These are phyloP conservation scores for Ogataea pini DNA, from an alignment of 805 yeast species.

Conservation along the genomic window DNA sequence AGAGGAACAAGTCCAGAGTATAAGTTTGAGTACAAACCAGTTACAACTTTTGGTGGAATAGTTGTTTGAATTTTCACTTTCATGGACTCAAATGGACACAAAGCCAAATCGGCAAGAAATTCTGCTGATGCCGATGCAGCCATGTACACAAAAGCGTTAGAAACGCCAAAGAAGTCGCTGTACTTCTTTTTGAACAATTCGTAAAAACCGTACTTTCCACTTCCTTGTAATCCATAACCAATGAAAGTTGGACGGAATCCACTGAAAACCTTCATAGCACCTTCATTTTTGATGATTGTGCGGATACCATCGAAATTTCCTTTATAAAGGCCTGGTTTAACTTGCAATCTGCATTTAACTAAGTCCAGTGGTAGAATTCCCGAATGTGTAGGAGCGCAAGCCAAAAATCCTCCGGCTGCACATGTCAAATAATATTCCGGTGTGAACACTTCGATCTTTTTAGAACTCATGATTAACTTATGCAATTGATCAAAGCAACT, in stretches of 20 bases:
- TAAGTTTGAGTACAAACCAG: slow-evolving; percentile 59
- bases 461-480: slow-evolving; percentile 16
- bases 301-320: slow-evolving; percentile 83
- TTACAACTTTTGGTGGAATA: slow-evolving; percentile 75
- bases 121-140: slow-evolving; percentile 94
- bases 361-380: slow-evolving; percentile 91
- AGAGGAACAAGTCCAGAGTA: slow-evolving; percentile 90
- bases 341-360: slow-evolving; percentile 93
- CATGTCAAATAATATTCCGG: slow-evolving; percentile 71
- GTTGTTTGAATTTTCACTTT: slow-evolving; percentile 94
- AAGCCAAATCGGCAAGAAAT: slow-evolving; percentile 82
- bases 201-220: slow-evolving; percentile 95
- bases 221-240: slow-evolving; percentile 95
- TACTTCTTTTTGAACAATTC: slow-evolving; percentile 86
- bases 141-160: slow-evolving; percentile 71
- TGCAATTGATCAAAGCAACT: neutral
- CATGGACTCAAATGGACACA: slow-evolving; percentile 95
- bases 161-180: slow-evolving; percentile 64
- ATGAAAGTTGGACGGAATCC: slow-evolving; percentile 91
- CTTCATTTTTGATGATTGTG: slow-evolving; percentile 70
- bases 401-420: slow-evolving; percentile 75
- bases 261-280: slow-evolving; percentile 73
- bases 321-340: slow-evolving; percentile 67
- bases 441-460: slow-evolving; percentile 53
- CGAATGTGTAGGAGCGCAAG: slow-evolving; percentile 97